These are phyloP conservation scores for Epichloe gansuensis DNA, from an alignment of 2,329 filamentous ascomycete genomes.

Conservation along the genomic window DNA sequence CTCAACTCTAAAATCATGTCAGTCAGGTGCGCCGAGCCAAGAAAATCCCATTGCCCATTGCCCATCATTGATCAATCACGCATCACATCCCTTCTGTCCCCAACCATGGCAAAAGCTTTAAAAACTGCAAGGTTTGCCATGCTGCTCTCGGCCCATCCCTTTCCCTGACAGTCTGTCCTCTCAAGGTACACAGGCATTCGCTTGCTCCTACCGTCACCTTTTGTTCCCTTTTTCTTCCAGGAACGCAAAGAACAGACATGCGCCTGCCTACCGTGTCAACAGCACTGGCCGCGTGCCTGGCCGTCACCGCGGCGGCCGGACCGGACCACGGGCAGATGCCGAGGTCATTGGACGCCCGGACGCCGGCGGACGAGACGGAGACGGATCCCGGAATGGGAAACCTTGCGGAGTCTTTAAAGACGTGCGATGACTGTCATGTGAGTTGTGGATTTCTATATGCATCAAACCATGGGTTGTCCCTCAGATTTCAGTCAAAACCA, in stretches of 20 bases:
- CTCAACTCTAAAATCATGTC: too few relatives aligned
- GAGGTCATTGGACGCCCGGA: background rate
- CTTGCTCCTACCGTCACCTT: background rate
- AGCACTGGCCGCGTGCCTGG: background rate
- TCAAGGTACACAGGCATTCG: background rate
- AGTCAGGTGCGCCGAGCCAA: too few relatives aligned
- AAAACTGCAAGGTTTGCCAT: too few relatives aligned
- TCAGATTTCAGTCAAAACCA: background rate
- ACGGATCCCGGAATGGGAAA: background rate
- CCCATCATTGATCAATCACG: too few relatives aligned
- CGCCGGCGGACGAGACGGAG: background rate
- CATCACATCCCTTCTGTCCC: too few relatives aligned
- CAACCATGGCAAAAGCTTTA: too few relatives aligned
- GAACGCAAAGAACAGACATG: background rate
- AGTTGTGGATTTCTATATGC: too few relatives aligned
- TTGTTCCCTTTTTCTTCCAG: background rate
- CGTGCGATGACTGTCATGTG: conserved; percentile 4
- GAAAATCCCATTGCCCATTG: too few relatives aligned
- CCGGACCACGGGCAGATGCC: background rate
- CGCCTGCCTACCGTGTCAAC: background rate
- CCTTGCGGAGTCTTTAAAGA: background rate
- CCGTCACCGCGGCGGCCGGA: background rate
- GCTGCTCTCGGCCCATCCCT: too few relatives aligned
- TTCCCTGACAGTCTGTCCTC: too few relatives aligned
- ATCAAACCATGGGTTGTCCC: too few relatives aligned